Conservation (phyloP, 768 basidiomycete genomes). For the Cystofilobasidium capitatum region DNA sequence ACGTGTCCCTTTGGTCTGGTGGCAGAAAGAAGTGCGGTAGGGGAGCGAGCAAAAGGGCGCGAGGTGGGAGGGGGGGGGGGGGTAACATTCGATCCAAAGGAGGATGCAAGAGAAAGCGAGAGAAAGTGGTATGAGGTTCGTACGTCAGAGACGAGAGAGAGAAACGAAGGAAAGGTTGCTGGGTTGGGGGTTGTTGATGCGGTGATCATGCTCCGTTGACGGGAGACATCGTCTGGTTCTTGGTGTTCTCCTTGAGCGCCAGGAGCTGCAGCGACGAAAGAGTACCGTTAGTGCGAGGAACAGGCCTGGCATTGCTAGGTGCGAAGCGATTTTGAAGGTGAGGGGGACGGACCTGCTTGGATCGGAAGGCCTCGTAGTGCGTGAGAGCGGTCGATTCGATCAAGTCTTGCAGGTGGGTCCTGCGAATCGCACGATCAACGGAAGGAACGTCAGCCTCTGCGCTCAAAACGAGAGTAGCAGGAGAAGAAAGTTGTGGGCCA, state of each 20-base stretch:
- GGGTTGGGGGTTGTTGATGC: too few species aligned
- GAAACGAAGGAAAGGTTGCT: neutral
- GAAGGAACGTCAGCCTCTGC: neutral
- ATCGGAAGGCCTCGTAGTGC: constrained; percentile 99
- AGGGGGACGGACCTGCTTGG: constrained; percentile 56
- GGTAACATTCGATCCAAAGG: constrained; percentile 2
- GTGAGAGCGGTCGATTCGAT: constrained; percentile 99
- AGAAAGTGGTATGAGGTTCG: neutral
- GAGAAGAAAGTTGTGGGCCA: neutral
- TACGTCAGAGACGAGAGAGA: neutral
- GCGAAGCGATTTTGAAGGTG: neutral
- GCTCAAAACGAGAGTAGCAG: neutral
- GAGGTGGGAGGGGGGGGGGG: neutral
- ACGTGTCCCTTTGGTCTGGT: too few species aligned
- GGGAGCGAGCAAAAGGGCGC: too few species aligned
- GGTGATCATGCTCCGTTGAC: neutral
- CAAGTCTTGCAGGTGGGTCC: constrained; percentile 93
- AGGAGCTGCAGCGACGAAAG: constrained; percentile 8
- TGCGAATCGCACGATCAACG: constrained; percentile 32
- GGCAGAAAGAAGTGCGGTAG: too few species aligned
- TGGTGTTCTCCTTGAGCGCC: constrained; percentile 17
- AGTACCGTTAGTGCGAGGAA: neutral
- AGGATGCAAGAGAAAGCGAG: neutral
- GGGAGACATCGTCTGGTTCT: neutral
- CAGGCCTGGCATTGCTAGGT: neutral